These are phyloP conservation scores for Amanita exitialis DNA, from an alignment of 768 basidiomycete species.

Conservation along the genomic window DNA sequence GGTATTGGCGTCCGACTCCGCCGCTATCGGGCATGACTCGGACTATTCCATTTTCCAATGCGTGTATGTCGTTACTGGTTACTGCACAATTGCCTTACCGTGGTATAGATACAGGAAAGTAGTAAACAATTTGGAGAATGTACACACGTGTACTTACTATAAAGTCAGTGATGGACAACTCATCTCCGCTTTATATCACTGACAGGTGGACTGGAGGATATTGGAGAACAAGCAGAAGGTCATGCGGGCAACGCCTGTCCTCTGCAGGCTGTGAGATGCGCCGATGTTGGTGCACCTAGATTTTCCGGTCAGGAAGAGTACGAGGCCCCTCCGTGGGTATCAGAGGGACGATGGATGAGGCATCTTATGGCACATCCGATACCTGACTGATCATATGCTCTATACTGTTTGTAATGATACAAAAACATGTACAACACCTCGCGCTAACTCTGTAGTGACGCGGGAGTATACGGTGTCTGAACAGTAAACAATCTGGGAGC, in stretches of 20 bases:
- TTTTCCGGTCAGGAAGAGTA: constrained; percentile 6
- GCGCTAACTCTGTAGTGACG: too few species aligned
- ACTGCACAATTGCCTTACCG: too few species aligned
- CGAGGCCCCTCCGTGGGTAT: constrained; percentile 6
- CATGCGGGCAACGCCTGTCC: constrained; percentile 1
- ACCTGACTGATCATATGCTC: background rate
- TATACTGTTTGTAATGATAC: background rate
- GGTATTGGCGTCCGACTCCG: background rate
- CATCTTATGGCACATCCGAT: constrained; percentile 4
- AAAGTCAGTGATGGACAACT: background rate
- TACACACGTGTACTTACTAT: constrained; percentile 8
- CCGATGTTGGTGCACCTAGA: background rate
- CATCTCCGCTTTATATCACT: background rate
- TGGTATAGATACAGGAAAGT: background rate
- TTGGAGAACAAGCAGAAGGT: constrained; percentile 3
- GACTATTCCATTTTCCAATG: constrained; percentile 9
- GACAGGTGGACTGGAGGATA: background rate
- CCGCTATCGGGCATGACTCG: constrained; percentile 5
- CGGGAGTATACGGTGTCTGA: too few species aligned
- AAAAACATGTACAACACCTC: too few species aligned
- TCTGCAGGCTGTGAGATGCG: constrained; percentile 3
- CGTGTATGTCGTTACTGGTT: too few species aligned
- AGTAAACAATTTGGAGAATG: background rate
- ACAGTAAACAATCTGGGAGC: too few species aligned
- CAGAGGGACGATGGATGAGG: background rate